Percentiles rank a stretch among this genome's conserved stretches.
phyloP scores from a whole-genome alignment of 2,329 filamentous ascomycete genomes.

The Truncatella angustata region DNA sequence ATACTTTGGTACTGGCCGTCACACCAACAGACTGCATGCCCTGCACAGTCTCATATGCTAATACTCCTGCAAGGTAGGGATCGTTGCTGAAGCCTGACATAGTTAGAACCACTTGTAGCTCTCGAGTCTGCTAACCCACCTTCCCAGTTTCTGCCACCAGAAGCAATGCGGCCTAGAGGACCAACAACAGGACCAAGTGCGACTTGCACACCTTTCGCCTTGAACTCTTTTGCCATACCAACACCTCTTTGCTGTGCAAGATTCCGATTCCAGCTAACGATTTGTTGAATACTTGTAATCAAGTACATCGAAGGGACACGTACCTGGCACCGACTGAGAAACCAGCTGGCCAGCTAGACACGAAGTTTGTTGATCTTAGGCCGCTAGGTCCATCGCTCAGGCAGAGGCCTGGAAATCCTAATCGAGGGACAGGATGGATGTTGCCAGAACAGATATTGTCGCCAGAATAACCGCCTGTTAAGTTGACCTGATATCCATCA shows the following conservation, averaged over 20 bases:
- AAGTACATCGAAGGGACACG: not conserved
- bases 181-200: slow-evolving; percentile 75
- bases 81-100: slow-evolving; percentile 41
- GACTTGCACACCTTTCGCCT: slow-evolving; percentile 74
- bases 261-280: slow-evolving; percentile 67
- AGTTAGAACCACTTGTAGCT: not conserved
- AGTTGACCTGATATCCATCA: not conserved
- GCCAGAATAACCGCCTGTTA: not conserved
- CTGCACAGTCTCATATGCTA: slow-evolving; percentile 53
- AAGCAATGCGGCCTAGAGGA: slow-evolving; percentile 59
- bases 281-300: too few relatives aligned
- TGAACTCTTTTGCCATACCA: slow-evolving; percentile 75
- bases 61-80: slow-evolving; percentile 56
- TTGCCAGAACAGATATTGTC: slow-evolving; percentile 39
- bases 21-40: slow-evolving; percentile 71
- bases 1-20: slow-evolving; percentile 59
- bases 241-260: slow-evolving; percentile 66
- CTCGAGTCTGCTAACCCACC: slow-evolving; percentile 28
- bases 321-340: slow-evolving; percentile 56
- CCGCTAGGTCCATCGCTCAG: slow-evolving; percentile 33
- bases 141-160: slow-evolving; percentile 66
- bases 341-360: slow-evolving; percentile 46
- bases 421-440: slow-evolving; percentile 34
- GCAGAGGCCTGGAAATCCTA: slow-evolving; percentile 40
- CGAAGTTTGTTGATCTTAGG: slow-evolving; percentile 35